Evolutionary conservation across 805 yeast species (phyloP), one percentile per base, ranked within the genome.

Genomic region (Schizosaccharomyces cryophilus): DNA sequence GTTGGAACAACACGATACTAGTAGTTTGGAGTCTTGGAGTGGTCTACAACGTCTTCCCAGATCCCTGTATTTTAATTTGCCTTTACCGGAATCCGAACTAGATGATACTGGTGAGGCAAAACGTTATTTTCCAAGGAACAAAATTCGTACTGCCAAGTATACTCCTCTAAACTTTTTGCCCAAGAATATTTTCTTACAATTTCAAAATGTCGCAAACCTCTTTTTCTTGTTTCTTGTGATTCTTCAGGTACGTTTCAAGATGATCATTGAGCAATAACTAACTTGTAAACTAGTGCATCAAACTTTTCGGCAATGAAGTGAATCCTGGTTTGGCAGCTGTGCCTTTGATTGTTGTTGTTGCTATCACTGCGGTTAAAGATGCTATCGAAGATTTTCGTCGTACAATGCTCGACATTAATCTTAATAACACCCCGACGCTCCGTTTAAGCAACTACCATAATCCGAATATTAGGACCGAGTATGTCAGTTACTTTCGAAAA

Each of bases 91-190:
- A 5, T 69, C 72, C 24, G 73, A 73, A 71, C 64, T 66, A 5
- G 73, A 77, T 62, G 79, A 76, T 26, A 77, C 81, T 1, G 83
- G 84, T 15, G 76, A 78, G 45, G 85, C 90, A 1, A 68, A 67
- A 21, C 74, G 76, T 0, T 69, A 71, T n/a, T 90, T 85, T 68
- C 81, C 94, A 11, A 78, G 96, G 67, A 90, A 90, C 74, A 89
- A 93, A 71, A 87, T 93, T 66, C 81, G 96, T 74, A 88, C 97
- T 0, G 87, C 98, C 2, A 90, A 87, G 73, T 90, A 90, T 71
- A 90, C 96, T 1, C 96, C 97, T 5, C 69, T 93, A 58, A 75
- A 87, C 7, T 90, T 90, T 68, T 65, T 93, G 38, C 97, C 97
- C 2, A 88, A 88, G 70, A 88, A 90, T 72, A 70, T 90, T 59